Evolutionary conservation across 257 asterid genomes (phyloP).

Genomic region (Nicotiana tabacum): DNA sequence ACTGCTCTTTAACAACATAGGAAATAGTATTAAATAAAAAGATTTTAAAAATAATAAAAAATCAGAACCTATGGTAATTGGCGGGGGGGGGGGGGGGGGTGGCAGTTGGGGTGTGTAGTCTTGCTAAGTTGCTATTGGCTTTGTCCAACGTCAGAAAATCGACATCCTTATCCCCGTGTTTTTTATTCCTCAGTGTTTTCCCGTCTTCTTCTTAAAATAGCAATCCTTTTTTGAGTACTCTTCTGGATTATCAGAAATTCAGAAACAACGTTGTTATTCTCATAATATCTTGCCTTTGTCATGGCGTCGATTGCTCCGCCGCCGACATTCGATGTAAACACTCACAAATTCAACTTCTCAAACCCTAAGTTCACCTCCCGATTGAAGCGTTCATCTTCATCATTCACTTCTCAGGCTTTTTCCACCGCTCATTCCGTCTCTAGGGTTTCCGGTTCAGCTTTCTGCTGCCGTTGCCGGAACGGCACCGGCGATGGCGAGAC

Average conservation of each 20-base stretch:
- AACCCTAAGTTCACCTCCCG: conserved; percentile 33
- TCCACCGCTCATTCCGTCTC: conserved; percentile 5
- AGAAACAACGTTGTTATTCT: neutral
- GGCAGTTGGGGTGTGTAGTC: neutral
- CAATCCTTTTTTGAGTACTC: neutral
- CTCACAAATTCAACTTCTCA: conserved; percentile 26
- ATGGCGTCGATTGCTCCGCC: conserved; percentile 76
- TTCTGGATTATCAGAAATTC: neutral
- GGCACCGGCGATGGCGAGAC: conserved; percentile 24
- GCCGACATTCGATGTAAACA: conserved; percentile 38
- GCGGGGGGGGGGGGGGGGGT: neutral
- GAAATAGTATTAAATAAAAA: too few relatives aligned
- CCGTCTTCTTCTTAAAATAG: neutral
- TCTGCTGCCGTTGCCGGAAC: conserved; percentile 54
- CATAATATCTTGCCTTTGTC: neutral
- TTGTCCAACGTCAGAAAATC: conserved; percentile 5
- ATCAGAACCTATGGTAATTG: neutral
- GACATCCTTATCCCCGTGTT: conserved; percentile 11
- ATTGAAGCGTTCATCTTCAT: conserved; percentile 28
- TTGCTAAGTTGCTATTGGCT: neutral
- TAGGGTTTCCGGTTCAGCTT: conserved; percentile 39
- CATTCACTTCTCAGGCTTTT: conserved; percentile 8
- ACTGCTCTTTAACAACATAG: too few relatives aligned
- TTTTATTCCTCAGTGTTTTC: neutral
- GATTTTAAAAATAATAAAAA: neutral